These are phyloP conservation scores for Globisporangium cederbergense DNA, from an alignment of 352 stramenopile species.

Conservation along the genomic window DNA sequence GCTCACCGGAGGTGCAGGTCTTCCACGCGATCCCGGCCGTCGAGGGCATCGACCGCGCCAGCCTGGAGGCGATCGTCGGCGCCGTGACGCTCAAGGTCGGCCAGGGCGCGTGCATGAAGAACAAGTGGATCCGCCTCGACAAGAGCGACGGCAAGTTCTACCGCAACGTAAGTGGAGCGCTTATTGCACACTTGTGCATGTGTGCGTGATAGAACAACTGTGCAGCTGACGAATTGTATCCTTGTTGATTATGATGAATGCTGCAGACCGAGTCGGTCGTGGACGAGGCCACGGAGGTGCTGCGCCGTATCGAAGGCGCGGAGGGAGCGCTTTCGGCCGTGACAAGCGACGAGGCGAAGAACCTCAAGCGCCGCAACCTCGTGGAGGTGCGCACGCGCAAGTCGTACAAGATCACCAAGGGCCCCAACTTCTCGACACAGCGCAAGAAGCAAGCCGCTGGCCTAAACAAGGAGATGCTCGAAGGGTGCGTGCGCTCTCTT, in stretches of 20 bases:
- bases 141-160: slow-evolving; percentile 87
- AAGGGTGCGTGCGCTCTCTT: slow-evolving; percentile 55
- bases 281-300: slow-evolving; percentile 80
- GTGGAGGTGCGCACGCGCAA: slow-evolving; percentile 87
- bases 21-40: slow-evolving; percentile 77
- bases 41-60: slow-evolving; percentile 65
- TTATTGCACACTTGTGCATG: slow-evolving; percentile 19
- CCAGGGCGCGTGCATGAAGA: slow-evolving; percentile 97
- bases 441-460: slow-evolving; percentile 96
- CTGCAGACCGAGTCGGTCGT: slow-evolving; percentile 43
- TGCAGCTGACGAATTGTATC: background rate
- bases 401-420: slow-evolving; percentile 93
- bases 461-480: slow-evolving; percentile 99
- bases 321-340: slow-evolving; percentile 64
- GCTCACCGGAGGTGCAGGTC: slow-evolving; percentile 82
- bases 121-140: slow-evolving; percentile 96
- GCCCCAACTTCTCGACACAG: slow-evolving; percentile 90
- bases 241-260: background rate
- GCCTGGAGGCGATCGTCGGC: slow-evolving; percentile 81
- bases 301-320: slow-evolving; percentile 74
- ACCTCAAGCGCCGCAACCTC: slow-evolving; percentile 82
- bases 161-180: slow-evolving; percentile 47
- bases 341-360: slow-evolving; percentile 69
- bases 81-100: slow-evolving; percentile 93
- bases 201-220: background rate